Evolutionary conservation across 2,329 filamentous ascomycete genomes (phyloP).

Genomic region (Aspergillus luchuensis): DNA sequence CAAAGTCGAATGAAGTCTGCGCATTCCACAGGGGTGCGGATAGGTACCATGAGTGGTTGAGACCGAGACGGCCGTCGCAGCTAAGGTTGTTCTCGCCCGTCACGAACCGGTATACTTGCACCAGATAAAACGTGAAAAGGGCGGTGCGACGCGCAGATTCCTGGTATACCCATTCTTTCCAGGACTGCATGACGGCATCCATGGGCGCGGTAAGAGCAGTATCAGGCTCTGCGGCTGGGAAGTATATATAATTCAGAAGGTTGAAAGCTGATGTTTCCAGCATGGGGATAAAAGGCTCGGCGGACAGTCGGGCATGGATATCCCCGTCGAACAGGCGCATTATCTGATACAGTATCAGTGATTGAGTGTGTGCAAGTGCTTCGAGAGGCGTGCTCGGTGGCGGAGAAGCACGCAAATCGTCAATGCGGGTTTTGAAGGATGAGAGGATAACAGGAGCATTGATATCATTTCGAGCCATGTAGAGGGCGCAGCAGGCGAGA

Average conservation of each 20-base stretch:
- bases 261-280: slow-evolving; percentile 25
- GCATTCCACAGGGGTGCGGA: slow-evolving; percentile 34
- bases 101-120: slow-evolving; percentile 28
- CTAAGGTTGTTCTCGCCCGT: slow-evolving; percentile 17
- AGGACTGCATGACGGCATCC: slow-evolving; percentile 48
- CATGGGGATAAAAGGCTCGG: slow-evolving; percentile 38
- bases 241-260: slow-evolving; percentile 22
- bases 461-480: slow-evolving; percentile 51
- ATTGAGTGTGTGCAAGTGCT: slow-evolving; percentile 49
- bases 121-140: slow-evolving; percentile 52
- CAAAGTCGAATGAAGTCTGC: slow-evolving; percentile 31
- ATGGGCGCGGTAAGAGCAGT: slow-evolving; percentile 35
- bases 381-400: slow-evolving; percentile 27
- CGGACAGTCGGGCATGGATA: slow-evolving; percentile 45
- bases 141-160: slow-evolving; percentile 58
- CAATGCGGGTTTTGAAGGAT: slow-evolving; percentile 50
- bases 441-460: slow-evolving; percentile 55
- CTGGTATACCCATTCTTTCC: slow-evolving; percentile 56
- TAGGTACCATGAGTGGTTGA: slow-evolving; percentile 33
- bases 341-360: slow-evolving; percentile 54
- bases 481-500: slow-evolving; percentile 56
- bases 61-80: slow-evolving; percentile 31
- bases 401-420: slow-evolving; percentile 46
- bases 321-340: slow-evolving; percentile 56
- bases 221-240: slow-evolving; percentile 19